Base-by-base conservation (phyloP, 2,329 filamentous ascomycete species). In the Stagonosporopsis tanaceti region DNA sequence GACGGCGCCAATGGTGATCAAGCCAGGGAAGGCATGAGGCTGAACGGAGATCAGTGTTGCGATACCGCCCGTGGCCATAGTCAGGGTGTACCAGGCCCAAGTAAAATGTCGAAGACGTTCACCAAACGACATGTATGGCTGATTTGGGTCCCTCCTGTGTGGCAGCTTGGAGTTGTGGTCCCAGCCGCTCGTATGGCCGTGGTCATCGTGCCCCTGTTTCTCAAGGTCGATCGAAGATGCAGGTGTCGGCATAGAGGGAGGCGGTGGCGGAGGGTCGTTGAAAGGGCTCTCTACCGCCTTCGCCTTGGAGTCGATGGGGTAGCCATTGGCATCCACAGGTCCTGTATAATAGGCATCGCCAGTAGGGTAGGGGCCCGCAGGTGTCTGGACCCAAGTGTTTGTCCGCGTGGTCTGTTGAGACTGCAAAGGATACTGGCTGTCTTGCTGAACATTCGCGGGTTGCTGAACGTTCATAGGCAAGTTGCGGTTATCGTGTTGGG, bases 1-100 rank as follows among this genome's bases (percentile, higher is more conserved):
- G 55, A 81, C 63, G 27, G 81, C 80, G 20, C 83, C 84, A 52
- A 85, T 82, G 7, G 76, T 79, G 54, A 79, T 74, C 15, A 86
- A 77, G 20, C 83, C 83, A 0, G 66, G 65, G 62, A 85, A 86
- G 1, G 66, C 57, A 53, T 79, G 79, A 0, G 80, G 81, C 40
- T 79, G 73, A 30, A 78, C 69, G 4, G 76, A 67, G 27, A 82
- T 74, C 12, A 82, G 69, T 1, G 80, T 74, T 14, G 78, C 72
- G 15, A 83, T 69, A 42, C 80, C 81, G 20, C 81, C 80, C 1
- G 80, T 82, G 17, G 76, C 73, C 79, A 83, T 82, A 12, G 80
- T 79, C 48, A 78, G 67, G 0, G 79, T 81, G 62, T 79, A 81
- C 69, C 79, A 79, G 8, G 79, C 79, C 78, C 79, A 81, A 7